A percentile compares a stretch with the other conserved stretches of the same genome.
phyloP scores from a whole-genome alignment of 2,329 filamentous ascomycete species.

The Pseudonectria foliicola region DNA sequence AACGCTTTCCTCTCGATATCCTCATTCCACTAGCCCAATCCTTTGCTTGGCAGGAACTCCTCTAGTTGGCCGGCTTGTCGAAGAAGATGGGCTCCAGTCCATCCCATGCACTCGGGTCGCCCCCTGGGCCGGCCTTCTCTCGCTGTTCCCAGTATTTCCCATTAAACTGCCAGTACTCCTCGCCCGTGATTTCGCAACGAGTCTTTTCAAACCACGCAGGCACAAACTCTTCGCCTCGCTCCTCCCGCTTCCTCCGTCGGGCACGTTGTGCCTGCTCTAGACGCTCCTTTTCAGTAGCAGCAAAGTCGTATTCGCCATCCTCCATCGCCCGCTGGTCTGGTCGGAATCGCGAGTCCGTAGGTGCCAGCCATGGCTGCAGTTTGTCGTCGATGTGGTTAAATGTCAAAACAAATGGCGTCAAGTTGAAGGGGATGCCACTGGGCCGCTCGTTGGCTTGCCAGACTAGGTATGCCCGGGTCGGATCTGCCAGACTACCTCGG shows the following conservation, averaged over 20 bases:
- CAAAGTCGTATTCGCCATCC: constrained; percentile 92
- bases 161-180: constrained; percentile 84
- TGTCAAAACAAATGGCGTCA: constrained; percentile 91
- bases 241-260: constrained; percentile 65
- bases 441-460: constrained; percentile 86
- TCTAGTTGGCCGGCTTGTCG: constrained; percentile 17
- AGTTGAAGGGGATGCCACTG: constrained; percentile 84
- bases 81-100: constrained; percentile 70
- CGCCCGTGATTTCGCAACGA: constrained; percentile 71
- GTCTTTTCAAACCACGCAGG: constrained; percentile 80
- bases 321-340: constrained; percentile 98
- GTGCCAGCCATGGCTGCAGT: constrained; percentile 70
- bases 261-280: constrained; percentile 87
- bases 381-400: constrained; percentile 87
- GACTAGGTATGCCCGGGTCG: constrained; percentile 75
- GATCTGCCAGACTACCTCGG: constrained; percentile 51
- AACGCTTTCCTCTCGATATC: neutral
- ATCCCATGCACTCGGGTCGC: constrained; percentile 56
- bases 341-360: constrained; percentile 86
- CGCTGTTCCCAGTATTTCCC: constrained; percentile 80
- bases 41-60: neutral
- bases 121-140: constrained; percentile 54
- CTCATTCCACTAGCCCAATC: neutral
- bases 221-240: constrained; percentile 69
- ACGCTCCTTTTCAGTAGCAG: constrained; percentile 87